These are phyloP conservation scores for Aphanomyces cochlioides DNA, from an alignment of 352 stramenopile genomes.

Conservation along the genomic window DNA sequence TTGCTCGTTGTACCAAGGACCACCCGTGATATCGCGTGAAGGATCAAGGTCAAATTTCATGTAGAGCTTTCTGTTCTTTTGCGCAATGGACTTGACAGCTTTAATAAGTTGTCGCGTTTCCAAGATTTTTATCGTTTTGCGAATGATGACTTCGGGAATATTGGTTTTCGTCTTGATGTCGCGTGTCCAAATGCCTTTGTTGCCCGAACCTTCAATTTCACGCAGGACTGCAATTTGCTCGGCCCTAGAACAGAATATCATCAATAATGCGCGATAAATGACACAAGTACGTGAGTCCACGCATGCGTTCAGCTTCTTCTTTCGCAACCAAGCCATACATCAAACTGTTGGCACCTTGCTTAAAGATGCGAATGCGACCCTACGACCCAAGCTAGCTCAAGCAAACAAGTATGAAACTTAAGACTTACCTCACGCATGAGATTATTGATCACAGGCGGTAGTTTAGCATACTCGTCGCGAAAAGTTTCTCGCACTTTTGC, in stretches of 20 bases:
- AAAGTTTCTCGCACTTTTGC: constrained; percentile 80
- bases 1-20: constrained; percentile 99
- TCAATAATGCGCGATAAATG: constrained; percentile 28
- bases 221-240: constrained; percentile 87
- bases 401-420: too few relatives aligned
- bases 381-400: constrained; percentile 18
- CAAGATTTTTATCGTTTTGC: constrained; percentile 97
- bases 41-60: constrained; percentile 96
- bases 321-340: constrained; percentile 78
- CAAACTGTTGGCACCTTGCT: constrained; percentile 71
- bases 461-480: constrained; percentile 74
- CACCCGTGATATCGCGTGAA: constrained; percentile 97
- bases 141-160: constrained; percentile 95
- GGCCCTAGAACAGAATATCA: constrained; percentile 39
- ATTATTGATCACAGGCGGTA: constrained; percentile 77
- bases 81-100: constrained; percentile 97
- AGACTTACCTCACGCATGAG: constrained; percentile 67
- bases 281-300: constrained; percentile 66
- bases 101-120: constrained; percentile 97
- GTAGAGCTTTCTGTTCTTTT: constrained; percentile 99
- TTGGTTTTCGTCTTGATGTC: constrained; percentile 98
- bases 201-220: constrained; percentile 94
- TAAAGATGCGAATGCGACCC: constrained; percentile 86
- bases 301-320: constrained; percentile 82
- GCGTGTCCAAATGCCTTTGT: constrained; percentile 98